Base-by-base conservation (phyloP, 352 stramenopile genomes). In the Pythium dissotocum region DNA sequence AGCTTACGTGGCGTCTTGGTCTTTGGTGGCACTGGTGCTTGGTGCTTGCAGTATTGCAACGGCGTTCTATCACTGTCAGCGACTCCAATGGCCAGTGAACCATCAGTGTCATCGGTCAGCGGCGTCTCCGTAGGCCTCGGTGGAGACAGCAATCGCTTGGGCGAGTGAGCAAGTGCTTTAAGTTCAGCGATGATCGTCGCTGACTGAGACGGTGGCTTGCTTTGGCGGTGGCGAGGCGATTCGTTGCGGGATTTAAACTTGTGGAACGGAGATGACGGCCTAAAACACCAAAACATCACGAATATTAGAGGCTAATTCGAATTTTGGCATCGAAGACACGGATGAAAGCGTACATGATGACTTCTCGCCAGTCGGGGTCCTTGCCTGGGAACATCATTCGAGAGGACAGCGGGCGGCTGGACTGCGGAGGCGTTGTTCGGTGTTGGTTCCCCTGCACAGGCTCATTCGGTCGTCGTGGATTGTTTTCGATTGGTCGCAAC, bases 1-100 rank as follows among this genome's bases (percentile, higher is more conserved):
- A 91, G 79, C 44, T 87, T 90, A 42, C 82, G 76, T 32, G 81
- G 82, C 9, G 81, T 93, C 63, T 89, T 89, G 38, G 78, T 61
- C 40, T 87, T 87, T 0, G 77, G 68, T 13, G 79, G 70, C 57
- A 87, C 77, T 9, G 78, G 80, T 8, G 74, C 79, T 49, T 88
- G 77, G 52, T 88, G 79, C 57, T 88, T 88, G 64, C 76, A 86
- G 60, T 88, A 89, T 52, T 83, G 63, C 38, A 89, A 48, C 1
- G 78, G 78, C 0, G 61, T 46, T 1, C 58, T 3, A 14, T 57
- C 48, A 1, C 35, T 9, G 18, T 57, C 55, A 5, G 59, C 32
- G 13, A 44, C 26, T 7, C 74, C 74, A 57, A 78, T 75, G 21
- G 56, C 67, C 28, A 80, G 52, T 1, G 60, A 32, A 33, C 51